Evolutionary conservation across 129 eudicot genomes (phyloP), one percentile per base, ranked within the genome.

Genomic region (Saposhnikovia divaricata): DNA sequence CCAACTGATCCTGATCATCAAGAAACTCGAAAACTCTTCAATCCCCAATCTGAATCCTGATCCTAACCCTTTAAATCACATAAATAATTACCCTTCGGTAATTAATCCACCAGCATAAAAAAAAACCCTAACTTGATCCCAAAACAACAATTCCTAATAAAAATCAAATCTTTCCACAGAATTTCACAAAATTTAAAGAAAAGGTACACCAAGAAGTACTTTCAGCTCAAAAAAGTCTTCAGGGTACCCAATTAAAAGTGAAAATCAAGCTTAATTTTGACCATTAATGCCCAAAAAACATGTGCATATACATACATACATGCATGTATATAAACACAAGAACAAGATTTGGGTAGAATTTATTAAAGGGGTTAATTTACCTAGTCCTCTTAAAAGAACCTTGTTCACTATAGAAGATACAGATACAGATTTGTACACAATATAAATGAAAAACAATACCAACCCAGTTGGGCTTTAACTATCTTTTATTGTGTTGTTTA

Each of bases 21-120:
- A 63, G 70, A 63, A 63, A 73, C 47, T 46, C 38, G 14, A 53
- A 50, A 57, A 71, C 47, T 42, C 27, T 23, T 46, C 4, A 76
- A 82, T 59, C 69, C 39, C 40, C 63, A 85, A 63, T 12, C 77
- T 43, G 61, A 76, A 79, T 83, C 70, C 81, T 80, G 82, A 84
- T 81, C 85, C 81, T 84, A 86, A 84, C 92, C 88, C 88, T 84
- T 84, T 38, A 19, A 42, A 48, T 82, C 81, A 77, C 42, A 83
- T 73, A 80, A 81, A 66, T 61, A 73, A 85, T 81, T 21, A 21
- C 46, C 76, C 76, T 72, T 72, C 76, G 40, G 76, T 72, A 39
- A 72, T 72, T 42, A 40, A 72, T 63, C 46, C 76, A 39, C n/a
- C 47, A 39, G 12, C 46, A 39, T 38, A 1, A 18, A 1, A 18